These are phyloP conservation scores for Paecilomyces niveus DNA, from an alignment of 2,329 filamentous ascomycete species.

Conservation along the genomic window DNA sequence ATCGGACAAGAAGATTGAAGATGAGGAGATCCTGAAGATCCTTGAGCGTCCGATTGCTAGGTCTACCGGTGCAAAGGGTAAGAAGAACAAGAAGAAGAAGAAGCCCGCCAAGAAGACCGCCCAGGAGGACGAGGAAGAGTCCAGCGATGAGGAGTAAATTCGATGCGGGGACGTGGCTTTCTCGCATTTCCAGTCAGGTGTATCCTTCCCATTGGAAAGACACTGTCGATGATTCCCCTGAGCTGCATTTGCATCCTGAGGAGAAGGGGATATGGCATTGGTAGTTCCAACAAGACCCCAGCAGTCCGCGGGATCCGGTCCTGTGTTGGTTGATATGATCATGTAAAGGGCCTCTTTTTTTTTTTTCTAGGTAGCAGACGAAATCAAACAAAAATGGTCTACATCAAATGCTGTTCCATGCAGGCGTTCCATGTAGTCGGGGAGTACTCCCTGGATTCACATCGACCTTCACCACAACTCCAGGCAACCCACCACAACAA, in stretches of 20 bases:
- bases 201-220: slow-evolving; percentile 18
- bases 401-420: not conserved
- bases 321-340: slow-evolving; percentile 7
- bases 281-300: not conserved
- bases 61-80: slow-evolving; percentile 59
- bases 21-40: slow-evolving; percentile 85
- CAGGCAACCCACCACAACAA: not conserved
- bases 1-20: slow-evolving; percentile 94
- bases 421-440: not conserved
- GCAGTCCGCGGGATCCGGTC: not conserved
- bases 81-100: slow-evolving; percentile 90
- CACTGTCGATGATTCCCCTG: slow-evolving; percentile 12
- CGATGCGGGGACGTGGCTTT: slow-evolving; percentile 9
- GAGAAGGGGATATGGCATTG: not conserved
- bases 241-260: slow-evolving; percentile 9
- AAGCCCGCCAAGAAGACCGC: slow-evolving; percentile 46
- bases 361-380: not conserved
- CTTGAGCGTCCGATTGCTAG: slow-evolving; percentile 69
- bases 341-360: not conserved
- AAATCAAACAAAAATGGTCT: not conserved
- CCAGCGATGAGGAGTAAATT: slow-evolving; percentile 33
- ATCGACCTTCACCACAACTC: not conserved
- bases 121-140: slow-evolving; percentile 32
- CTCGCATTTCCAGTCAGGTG: not conserved
- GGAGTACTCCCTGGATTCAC: not conserved